Percentiles rank a stretch among this genome's conserved stretches.
Conservation (phyloP, 2,329 filamentous ascomycete genomes). For the Chalara sp. region DNA sequence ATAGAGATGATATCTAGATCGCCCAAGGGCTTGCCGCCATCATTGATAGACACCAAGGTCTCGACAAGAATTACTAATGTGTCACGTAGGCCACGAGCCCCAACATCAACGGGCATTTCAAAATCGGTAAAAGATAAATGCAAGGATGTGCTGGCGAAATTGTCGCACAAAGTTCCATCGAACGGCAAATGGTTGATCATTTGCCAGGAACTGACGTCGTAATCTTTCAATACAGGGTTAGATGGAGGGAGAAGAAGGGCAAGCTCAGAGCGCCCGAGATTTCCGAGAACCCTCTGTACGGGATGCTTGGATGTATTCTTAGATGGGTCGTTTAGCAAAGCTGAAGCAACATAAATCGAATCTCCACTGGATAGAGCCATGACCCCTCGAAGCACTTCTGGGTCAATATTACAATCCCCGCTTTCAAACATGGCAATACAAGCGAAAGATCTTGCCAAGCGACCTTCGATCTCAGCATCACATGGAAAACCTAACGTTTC, state of each 20-base stretch:
- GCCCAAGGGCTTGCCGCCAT: slow-evolving; percentile 12
- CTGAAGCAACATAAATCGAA: neutral
- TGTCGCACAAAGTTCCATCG: slow-evolving; percentile 1
- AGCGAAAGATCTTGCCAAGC: neutral
- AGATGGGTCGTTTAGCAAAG: neutral
- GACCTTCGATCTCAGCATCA: too few relatives aligned
- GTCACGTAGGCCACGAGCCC: neutral
- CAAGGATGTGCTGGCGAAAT: slow-evolving; percentile 7
- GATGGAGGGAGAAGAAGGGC: neutral
- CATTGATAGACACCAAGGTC: slow-evolving; percentile 11
- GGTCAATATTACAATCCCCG: neutral
- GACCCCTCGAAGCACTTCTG: neutral
- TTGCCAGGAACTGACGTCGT: neutral
- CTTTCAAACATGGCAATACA: neutral
- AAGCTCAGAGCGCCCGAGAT: slow-evolving; percentile 2
- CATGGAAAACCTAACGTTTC: too few relatives aligned
- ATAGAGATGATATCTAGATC: slow-evolving; percentile 12
- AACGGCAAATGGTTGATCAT: slow-evolving; percentile 2
- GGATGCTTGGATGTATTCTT: neutral
- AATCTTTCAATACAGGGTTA: neutral
- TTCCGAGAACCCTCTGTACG: neutral
- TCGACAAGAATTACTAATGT: slow-evolving; percentile 10
- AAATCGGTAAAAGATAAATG: slow-evolving; percentile 14
- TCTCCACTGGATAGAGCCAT: neutral
- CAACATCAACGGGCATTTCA: slow-evolving; percentile 1